Percentiles rank a stretch among this genome's conserved stretches.
Conservation (phyloP, 495 filamentous ascomycete genomes). For the Lasiosphaeria ovina region DNA sequence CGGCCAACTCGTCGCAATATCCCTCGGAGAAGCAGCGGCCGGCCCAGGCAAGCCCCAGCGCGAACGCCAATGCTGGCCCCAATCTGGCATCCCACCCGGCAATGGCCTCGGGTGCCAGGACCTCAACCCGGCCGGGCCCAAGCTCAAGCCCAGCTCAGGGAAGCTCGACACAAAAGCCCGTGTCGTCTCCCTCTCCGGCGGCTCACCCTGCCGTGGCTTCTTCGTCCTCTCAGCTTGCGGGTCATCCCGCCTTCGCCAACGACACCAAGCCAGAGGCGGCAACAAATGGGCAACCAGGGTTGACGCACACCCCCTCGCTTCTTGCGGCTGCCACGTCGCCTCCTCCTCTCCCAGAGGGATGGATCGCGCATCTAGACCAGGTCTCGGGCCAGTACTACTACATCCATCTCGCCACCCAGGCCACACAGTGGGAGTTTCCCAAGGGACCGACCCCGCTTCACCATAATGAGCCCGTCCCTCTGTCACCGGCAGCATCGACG, state of each 20-base stretch:
- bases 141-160: too few relatives aligned
- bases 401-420: conserved; percentile 92
- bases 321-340: conserved; percentile 71
- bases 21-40: conserved; percentile 71
- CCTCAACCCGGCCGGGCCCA: too few relatives aligned
- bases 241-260: conserved; percentile 86
- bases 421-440: conserved; percentile 98
- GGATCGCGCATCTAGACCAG: conserved; percentile 95
- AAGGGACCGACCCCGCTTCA: conserved; percentile 84
- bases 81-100: conserved; percentile 3
- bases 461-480: conserved; percentile 64
- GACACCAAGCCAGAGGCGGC: conserved; percentile 54
- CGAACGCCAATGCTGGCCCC: conserved; percentile 30
- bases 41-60: conserved; percentile 36
- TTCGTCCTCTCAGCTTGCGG: conserved; percentile 51
- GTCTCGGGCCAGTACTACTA: conserved; percentile 98
- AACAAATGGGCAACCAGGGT: conserved; percentile 37
- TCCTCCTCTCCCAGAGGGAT: conserved; percentile 92
- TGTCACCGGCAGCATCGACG: conserved; percentile 77
- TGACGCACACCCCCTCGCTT: conserved; percentile 47
- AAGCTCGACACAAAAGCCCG: conserved; percentile 17
- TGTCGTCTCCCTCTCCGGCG: conserved; percentile 14
- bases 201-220: conserved; percentile 17
- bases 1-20: conserved; percentile 51
- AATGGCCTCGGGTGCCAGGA: neutral